Conservation (phyloP, 352 stramenopile species). For the Phytophthora agathidicida region DNA sequence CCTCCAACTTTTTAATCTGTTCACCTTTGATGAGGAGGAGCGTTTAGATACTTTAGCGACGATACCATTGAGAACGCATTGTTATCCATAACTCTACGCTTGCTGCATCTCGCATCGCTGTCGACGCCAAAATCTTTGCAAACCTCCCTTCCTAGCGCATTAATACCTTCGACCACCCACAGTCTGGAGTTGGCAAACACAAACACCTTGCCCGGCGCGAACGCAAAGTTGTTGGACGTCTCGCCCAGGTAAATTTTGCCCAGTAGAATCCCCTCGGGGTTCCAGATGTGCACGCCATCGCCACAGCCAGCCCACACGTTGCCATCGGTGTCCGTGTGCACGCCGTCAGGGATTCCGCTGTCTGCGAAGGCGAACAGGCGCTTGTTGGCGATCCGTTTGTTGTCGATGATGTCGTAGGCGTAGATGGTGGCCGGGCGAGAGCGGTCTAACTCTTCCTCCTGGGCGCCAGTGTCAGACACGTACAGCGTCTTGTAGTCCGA, state of each 20-base stretch:
- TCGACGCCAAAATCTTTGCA: slow-evolving; percentile 28
- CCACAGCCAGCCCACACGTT: slow-evolving; percentile 26
- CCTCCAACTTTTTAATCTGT: too few relatives aligned
- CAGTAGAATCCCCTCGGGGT: slow-evolving; percentile 23
- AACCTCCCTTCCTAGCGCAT: slow-evolving; percentile 24
- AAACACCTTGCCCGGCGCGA: slow-evolving; percentile 24
- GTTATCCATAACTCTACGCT: too few relatives aligned
- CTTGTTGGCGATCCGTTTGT: slow-evolving; percentile 17
- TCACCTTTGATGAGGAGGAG: too few relatives aligned
- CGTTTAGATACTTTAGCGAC: too few relatives aligned
- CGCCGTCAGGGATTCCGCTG: slow-evolving; percentile 22
- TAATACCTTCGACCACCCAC: slow-evolving; percentile 24
- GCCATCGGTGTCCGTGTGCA: slow-evolving; percentile 22
- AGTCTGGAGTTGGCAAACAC: slow-evolving; percentile 18
- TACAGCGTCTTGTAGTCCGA: slow-evolving; percentile 33
- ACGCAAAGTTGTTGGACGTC: slow-evolving; percentile 25
- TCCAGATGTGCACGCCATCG: slow-evolving; percentile 28
- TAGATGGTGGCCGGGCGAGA: slow-evolving; percentile 25
- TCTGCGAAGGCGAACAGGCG: slow-evolving; percentile 22
- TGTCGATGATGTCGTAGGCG: slow-evolving; percentile 24
- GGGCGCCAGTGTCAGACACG: slow-evolving; percentile 19
- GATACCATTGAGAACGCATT: too few relatives aligned
- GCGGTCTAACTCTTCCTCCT: slow-evolving; percentile 17
- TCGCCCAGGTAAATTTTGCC: slow-evolving; percentile 29
- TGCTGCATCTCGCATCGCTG: slow-evolving; percentile 23